Evolutionary conservation across 2,329 filamentous ascomycete species (phyloP), one percentile per base, ranked within the genome.

Genomic region (Paecilomyces dactylethromorphus): DNA sequence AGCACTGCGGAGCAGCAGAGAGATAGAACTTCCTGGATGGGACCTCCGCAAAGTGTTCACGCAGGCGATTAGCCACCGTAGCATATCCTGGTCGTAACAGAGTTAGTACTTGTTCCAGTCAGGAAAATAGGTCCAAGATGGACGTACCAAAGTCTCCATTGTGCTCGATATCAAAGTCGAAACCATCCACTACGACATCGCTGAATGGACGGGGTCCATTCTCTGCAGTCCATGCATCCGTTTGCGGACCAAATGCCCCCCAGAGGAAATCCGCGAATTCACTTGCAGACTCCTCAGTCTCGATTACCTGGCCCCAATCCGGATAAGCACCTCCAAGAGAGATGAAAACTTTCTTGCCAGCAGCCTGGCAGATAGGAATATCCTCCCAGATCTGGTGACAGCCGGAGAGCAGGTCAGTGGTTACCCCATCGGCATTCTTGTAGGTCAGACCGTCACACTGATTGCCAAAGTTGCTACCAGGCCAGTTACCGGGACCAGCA

Each of bases 401-500:
- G 55, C 68, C 68, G 0, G 64, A 71, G 24, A 79, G 72, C 32
- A 84, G 72, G 6, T 21, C 15, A 15, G 39, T 45, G 15, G n/a
- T 7, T 18, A 2, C 73, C 56, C 5, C 79, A 80, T 15, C 75
- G 10, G 72, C 69, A 57, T 75, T 67, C 24, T 66, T 66, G 64
- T 77, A 82, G 7, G 69, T 69, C 13, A 64, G 59, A 7, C 70
- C 73, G 60, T 74, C 74, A 63, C 83, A 85, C 50, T 82, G 81
- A 64, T 82, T 83, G 61, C 79, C 83, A 65, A 84, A 85, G 71
- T 85, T 84, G 12, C 76, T 79, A 11, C 75, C 77, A 4, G 83
- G 82, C 62, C 76, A 82, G 35, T 76, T 78, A 45, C 74, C 76
- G 18, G 68, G 60, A 31, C 67, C 66, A 53, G 77, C 73, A 56